These are phyloP conservation scores for Dactylellina drechsleri DNA, from an alignment of 2,329 filamentous ascomycete genomes.

Conservation along the genomic window DNA sequence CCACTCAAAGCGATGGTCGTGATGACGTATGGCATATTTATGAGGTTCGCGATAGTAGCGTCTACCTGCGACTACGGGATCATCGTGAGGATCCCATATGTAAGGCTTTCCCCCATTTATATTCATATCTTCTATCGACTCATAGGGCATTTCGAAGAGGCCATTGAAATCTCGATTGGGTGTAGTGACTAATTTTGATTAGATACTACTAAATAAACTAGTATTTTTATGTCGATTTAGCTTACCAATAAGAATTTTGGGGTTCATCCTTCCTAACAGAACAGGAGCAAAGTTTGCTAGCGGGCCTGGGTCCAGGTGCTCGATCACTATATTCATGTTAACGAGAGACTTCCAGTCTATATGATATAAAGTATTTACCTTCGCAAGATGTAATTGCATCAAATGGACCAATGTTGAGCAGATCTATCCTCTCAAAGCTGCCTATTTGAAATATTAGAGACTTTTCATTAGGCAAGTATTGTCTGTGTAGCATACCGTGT, in stretches of 20 bases:
- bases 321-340: conserved; percentile 55
- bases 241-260: conserved; percentile 49
- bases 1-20: conserved; percentile 59
- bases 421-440: conserved; percentile 56
- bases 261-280: conserved; percentile 57
- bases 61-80: conserved; percentile 29
- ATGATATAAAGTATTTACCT: conserved; percentile 42
- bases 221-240: not conserved
- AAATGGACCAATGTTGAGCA: conserved; percentile 52
- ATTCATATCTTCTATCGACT: conserved; percentile 31
- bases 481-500: conserved; percentile 51
- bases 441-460: conserved; percentile 18
- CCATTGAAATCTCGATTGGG: conserved; percentile 58
- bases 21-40: conserved; percentile 58
- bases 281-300: conserved; percentile 55
- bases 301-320: conserved; percentile 58
- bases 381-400: conserved; percentile 58
- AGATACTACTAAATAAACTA: not conserved
- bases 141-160: conserved; percentile 57
- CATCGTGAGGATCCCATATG: conserved; percentile 45
- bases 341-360: conserved; percentile 8
- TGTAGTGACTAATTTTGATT: conserved; percentile 55
- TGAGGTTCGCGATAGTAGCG: conserved; percentile 48
- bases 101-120: conserved; percentile 30
- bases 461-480: not conserved